phyloP scores from a whole-genome alignment of 2,329 filamentous ascomycete genomes.

The Ophiosphaerella herpotricha region DNA sequence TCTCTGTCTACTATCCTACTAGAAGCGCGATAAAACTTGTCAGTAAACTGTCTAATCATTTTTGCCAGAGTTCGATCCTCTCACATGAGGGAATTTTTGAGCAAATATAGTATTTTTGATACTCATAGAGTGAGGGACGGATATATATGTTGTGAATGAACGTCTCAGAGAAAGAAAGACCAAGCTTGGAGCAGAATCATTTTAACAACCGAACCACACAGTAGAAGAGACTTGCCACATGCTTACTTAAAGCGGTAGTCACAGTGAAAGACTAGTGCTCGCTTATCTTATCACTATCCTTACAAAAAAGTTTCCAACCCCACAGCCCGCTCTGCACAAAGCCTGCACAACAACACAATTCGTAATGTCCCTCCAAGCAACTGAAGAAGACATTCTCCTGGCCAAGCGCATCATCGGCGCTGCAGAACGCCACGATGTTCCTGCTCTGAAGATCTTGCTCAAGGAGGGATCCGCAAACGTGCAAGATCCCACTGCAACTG shows the following conservation, averaged over 20 bases:
- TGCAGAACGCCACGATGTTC: conserved; percentile 41
- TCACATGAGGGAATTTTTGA: no score
- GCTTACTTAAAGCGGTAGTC: neutral
- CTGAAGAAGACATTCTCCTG: conserved; percentile 43
- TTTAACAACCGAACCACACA: no score
- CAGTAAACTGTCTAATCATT: no score
- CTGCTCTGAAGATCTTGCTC: conserved; percentile 40
- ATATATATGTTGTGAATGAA: no score
- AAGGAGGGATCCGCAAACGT: conserved; percentile 45
- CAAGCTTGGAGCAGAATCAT: no score
- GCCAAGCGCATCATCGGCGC: conserved; percentile 45
- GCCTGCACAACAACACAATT: conserved; percentile 12
- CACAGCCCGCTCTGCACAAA: conserved; percentile 14
- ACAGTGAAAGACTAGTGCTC: conserved; percentile 4
- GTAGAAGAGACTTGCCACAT: no score
- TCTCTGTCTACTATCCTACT: no score
- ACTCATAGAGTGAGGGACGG: no score
- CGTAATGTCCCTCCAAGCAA: conserved; percentile 39
- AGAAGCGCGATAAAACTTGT: no score
- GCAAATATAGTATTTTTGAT: no score
- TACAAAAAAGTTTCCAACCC: conserved; percentile 12
- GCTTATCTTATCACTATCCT: conserved; percentile 20
- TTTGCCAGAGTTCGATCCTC: no score
- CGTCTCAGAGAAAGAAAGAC: no score
- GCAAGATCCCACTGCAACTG: conserved; percentile 40